Base-by-base conservation (phyloP, 495 filamentous ascomycete species). In the Penicillium cosmopolitanum region DNA sequence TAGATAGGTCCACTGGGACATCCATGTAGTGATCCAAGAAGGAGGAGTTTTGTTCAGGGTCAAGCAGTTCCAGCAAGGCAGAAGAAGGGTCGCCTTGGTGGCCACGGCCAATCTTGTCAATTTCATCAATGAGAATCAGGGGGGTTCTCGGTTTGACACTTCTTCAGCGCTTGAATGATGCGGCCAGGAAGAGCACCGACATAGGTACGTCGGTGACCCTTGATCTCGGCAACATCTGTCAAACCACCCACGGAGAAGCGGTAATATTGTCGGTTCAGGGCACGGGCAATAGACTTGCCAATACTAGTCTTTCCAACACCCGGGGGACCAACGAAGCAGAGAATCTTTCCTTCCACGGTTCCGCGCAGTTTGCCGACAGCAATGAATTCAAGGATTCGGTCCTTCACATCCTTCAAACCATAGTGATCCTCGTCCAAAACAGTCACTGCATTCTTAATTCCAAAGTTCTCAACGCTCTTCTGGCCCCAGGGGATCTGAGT, bases 11-110 rank as follows among this genome's bases (percentile, higher is more conserved):
- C 31, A 99, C 94, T 6, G 96, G 96, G 0, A 99, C 93, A 76
- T 99, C 96, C 87, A 99, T 89, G 73, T 99, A 99, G 69, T 99
- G 95, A 64, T 99, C 96, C 51, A 99, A 74, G 83, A 99, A 99
- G 31, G 92, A 96, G 68, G 83, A 90, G 76, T 99, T 99, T 69
- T 99, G 96, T 75, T 98, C 96, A 1, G 96, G 96, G 65, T 99
- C 96, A 31, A 99, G 86, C 34, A 99, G 78, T 68, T 99, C 96
- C 13, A 99, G 82, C 50, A 99, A 81, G 34, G 96, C 95, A 40
- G 94, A 97, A 2, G 96, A 91, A 18, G 96, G 96, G 62, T 99
- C 96, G 53, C 96, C 96, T 73, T 97, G 94, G 66, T 97, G 91
- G 3, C 94, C 96, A 38, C 90, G 85, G 11, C 96, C 94, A 70